Conservation (phyloP, 2,329 filamentous ascomycete genomes). For the Coniochaeta hoffmannii region DNA sequence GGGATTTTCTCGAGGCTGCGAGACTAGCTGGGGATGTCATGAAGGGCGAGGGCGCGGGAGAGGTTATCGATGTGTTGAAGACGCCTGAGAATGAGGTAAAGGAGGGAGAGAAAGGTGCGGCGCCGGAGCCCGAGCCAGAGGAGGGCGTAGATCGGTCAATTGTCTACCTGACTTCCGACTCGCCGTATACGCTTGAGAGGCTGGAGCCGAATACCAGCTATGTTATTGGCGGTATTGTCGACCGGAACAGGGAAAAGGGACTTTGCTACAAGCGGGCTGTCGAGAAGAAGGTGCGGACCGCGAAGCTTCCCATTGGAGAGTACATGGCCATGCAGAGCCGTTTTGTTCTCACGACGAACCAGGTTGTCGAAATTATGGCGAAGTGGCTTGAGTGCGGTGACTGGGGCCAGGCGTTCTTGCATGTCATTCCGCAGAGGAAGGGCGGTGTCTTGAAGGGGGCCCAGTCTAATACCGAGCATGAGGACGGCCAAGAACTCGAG, state of each 20-base stretch:
- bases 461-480: constrained; percentile 17
- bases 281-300: constrained; percentile 72
- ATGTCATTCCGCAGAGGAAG: constrained; percentile 86
- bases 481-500: constrained; percentile 16
- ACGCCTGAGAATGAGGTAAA: constrained; percentile 22
- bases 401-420: constrained; percentile 84
- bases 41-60: constrained; percentile 46
- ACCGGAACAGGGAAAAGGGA: constrained; percentile 94
- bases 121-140: constrained; percentile 16
- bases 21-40: constrained; percentile 61
- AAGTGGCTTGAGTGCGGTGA: constrained; percentile 84
- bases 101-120: constrained; percentile 22
- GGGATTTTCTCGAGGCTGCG: constrained; percentile 66
- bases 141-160: constrained; percentile 39
- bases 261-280: constrained; percentile 80
- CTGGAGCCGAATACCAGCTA: constrained; percentile 87
- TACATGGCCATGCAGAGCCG: constrained; percentile 87
- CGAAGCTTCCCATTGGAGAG: constrained; percentile 88
- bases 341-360: constrained; percentile 84
- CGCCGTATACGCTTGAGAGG: constrained; percentile 72
- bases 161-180: constrained; percentile 88
- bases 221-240: constrained; percentile 88
- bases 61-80: constrained; percentile 50
- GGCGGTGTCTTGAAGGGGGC: constrained; percentile 58
- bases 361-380: constrained; percentile 95